phyloP scores from a whole-genome alignment of 2,329 filamentous ascomycete genomes.

The Epichloe festucae region DNA sequence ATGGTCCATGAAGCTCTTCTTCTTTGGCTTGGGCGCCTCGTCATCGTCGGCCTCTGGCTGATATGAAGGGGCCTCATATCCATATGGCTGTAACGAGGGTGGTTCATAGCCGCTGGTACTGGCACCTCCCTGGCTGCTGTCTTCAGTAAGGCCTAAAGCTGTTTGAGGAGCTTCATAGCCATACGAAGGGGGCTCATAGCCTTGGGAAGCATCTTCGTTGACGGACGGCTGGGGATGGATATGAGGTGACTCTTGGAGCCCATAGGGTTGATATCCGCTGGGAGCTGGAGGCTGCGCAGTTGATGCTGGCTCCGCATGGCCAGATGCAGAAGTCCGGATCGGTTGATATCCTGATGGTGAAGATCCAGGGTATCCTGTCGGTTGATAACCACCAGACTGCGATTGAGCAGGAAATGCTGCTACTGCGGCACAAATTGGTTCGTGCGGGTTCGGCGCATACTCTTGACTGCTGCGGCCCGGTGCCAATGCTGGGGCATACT shows the following conservation, averaged over 20 bases:
- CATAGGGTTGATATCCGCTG: constrained; percentile 17
- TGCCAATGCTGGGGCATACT: not conserved
- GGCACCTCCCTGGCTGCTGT: constrained; percentile 13
- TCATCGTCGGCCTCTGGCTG: constrained; percentile 38
- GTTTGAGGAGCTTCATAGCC: constrained; percentile 38
- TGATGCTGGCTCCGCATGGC: not conserved
- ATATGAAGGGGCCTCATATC: constrained; percentile 45
- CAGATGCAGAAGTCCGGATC: not conserved
- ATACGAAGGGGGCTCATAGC: constrained; percentile 34
- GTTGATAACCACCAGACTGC: constrained; percentile 10
- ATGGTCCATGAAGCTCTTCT: constrained; percentile 71
- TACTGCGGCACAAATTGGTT: constrained; percentile 16
- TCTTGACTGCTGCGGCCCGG: not conserved
- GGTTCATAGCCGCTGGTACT: constrained; percentile 42
- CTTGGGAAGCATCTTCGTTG: constrained; percentile 13
- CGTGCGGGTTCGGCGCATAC: constrained; percentile 21
- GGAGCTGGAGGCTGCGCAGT: constrained; percentile 3
- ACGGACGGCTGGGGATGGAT: constrained; percentile 8
- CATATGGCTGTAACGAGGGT: constrained; percentile 46
- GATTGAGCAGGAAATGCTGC: constrained; percentile 5
- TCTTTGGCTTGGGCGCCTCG: constrained; percentile 47
- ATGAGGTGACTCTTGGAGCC: constrained; percentile 13
- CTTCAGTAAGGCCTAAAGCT: constrained; percentile 9
- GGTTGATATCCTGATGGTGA: constrained; percentile 15
- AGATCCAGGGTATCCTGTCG: constrained; percentile 6